A percentile compares a stretch with the other conserved stretches of the same genome.
Conservation (phyloP, 192 early-diverging fungal genomes). For the Gryganskiella cystojenkinii region DNA sequence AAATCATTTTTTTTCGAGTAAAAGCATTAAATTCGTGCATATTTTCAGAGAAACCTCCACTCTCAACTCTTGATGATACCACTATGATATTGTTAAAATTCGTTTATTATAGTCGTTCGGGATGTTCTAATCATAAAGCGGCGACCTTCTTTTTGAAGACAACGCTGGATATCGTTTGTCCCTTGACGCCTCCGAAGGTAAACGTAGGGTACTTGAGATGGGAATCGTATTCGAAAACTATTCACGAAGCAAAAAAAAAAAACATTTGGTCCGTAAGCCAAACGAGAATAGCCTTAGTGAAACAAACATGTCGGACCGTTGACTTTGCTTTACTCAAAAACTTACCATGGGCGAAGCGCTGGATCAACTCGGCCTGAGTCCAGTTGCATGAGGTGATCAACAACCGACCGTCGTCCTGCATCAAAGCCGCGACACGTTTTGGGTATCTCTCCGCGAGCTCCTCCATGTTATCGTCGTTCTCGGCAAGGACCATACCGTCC, state of each 20-base stretch:
- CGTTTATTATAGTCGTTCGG: no score
- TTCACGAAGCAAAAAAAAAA: neutral
- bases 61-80: no score
- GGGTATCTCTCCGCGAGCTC: slow-evolving; percentile 63
- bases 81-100: no score
- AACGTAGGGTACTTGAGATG: slow-evolving; percentile 87
- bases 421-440: slow-evolving; percentile 67
- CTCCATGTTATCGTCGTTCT: slow-evolving; percentile 45
- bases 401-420: slow-evolving; percentile 74
- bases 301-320: no score
- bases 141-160: slow-evolving; percentile 71
- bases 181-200: slow-evolving; percentile 87
- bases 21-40: slow-evolving; percentile 25
- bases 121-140: no score
- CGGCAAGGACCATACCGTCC: slow-evolving; percentile 38
- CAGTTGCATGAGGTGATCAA: slow-evolving; percentile 96
- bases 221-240: slow-evolving; percentile 70
- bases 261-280: no score
- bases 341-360: slow-evolving; percentile 67
- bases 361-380: slow-evolving; percentile 87
- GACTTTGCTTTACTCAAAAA: no score
- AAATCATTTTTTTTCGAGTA: neutral
- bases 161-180: slow-evolving; percentile 89
- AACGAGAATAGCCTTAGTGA: neutral
- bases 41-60: no score